These are phyloP conservation scores for Fusarium heterosporum DNA, from an alignment of 2,329 filamentous ascomycete species.

Conservation along the genomic window DNA sequence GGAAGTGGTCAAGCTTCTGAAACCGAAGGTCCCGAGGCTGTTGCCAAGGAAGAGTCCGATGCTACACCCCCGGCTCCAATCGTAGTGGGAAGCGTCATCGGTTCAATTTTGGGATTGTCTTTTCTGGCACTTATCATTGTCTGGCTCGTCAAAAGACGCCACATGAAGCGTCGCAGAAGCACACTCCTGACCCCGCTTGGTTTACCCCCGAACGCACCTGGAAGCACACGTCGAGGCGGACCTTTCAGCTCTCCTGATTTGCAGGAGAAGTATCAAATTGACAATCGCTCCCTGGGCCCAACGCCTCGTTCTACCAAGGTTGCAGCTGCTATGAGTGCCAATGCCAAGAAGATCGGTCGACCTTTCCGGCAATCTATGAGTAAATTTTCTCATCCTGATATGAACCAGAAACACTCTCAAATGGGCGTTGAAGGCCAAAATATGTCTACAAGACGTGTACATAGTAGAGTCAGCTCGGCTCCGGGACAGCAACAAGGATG, in stretches of 20 bases:
- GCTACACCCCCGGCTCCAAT: conserved; percentile 47
- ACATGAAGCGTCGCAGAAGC: conserved; percentile 58
- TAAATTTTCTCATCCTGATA: conserved; percentile 58
- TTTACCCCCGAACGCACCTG: conserved; percentile 11
- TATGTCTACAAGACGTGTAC: conserved; percentile 47
- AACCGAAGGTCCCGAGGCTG: conserved; percentile 27
- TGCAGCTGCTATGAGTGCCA: conserved; percentile 47
- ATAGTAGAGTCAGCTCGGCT: conserved; percentile 18
- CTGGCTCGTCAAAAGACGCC: conserved; percentile 61
- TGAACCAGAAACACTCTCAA: conserved; percentile 66
- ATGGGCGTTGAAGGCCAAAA: conserved; percentile 56
- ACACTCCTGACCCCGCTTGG: conserved; percentile 63
- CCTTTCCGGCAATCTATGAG: conserved; percentile 33
- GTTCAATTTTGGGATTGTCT: conserved; percentile 57
- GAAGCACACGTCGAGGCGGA: neutral
- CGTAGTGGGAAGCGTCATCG: conserved; percentile 65
- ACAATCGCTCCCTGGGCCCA: conserved; percentile 61
- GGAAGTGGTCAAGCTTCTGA: conserved; percentile 37
- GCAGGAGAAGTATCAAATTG: conserved; percentile 48
- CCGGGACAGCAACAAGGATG: conserved; percentile 51
- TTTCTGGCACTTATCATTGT: conserved; percentile 59
- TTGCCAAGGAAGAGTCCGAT: conserved; percentile 18
- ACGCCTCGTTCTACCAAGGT: conserved; percentile 56
- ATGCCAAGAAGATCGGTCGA: conserved; percentile 47
- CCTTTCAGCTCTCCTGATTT: conserved; percentile 38